A percentile compares a stretch with the other conserved stretches of the same genome.
phyloP scores from a whole-genome alignment of 495 filamentous ascomycete genomes.

The Tetracladium setigerum region DNA sequence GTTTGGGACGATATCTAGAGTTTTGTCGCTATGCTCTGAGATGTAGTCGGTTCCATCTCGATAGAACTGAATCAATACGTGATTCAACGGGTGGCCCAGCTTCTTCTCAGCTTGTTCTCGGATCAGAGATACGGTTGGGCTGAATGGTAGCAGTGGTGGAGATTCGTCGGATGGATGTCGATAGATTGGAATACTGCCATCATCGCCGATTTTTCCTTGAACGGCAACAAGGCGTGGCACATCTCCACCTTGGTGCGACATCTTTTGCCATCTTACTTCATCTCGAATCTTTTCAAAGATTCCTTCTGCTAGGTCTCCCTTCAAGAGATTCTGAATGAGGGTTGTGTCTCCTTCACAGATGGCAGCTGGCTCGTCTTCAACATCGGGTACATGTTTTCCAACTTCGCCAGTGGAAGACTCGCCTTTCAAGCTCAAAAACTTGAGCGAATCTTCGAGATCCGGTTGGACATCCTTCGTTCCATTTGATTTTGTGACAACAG shows the following conservation, averaged over 20 bases:
- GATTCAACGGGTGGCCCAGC: constrained; percentile 79
- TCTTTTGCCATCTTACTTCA: constrained; percentile 84
- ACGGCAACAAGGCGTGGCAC: constrained; percentile 92
- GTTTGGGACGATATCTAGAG: constrained; percentile 75
- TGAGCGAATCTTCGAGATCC: too few relatives aligned
- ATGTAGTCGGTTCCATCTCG: constrained; percentile 89
- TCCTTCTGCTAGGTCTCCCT: constrained; percentile 36
- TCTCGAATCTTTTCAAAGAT: constrained; percentile 63
- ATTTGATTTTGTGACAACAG: too few relatives aligned
- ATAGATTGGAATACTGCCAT: constrained; percentile 83
- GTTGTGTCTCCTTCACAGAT: constrained; percentile 72
- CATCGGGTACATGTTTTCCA: too few relatives aligned
- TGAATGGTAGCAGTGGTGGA: constrained; percentile 68
- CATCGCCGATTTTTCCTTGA: constrained; percentile 62
- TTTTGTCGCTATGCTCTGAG: constrained; percentile 96
- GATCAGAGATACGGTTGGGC: constrained; percentile 60
- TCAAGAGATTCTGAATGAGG: constrained; percentile 63
- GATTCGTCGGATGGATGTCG: constrained; percentile 91
- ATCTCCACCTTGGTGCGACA: constrained; percentile 87
- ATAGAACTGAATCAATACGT: constrained; percentile 90
- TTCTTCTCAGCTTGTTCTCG: constrained; percentile 56
- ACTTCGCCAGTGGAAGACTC: too few relatives aligned
- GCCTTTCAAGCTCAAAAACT: too few relatives aligned
- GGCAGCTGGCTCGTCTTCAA: constrained; percentile 1
- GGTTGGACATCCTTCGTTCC: too few relatives aligned